Evolutionary conservation across 495 filamentous ascomycete species (phyloP).

Genomic region (Neurospora tetrasperma): DNA sequence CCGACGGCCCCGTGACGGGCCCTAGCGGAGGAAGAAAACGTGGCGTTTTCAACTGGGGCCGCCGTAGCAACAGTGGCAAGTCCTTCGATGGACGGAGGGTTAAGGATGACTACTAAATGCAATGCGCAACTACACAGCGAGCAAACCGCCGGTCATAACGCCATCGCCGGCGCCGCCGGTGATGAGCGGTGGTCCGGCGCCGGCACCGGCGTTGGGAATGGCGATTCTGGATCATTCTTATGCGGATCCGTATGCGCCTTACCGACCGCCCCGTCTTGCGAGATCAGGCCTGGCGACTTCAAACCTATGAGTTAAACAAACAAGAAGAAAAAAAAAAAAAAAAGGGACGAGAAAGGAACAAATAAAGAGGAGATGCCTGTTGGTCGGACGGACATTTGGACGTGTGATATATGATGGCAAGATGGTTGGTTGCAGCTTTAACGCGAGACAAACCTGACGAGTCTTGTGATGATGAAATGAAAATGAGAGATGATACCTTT

Average conservation of each 20-base stretch:
- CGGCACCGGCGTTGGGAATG: neutral
- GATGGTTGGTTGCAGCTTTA: conserved; percentile 2
- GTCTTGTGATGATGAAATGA: neutral
- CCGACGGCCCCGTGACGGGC: neutral
- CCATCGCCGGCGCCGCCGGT: neutral
- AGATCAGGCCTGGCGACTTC: neutral
- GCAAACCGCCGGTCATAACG: neutral
- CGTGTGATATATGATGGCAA: neutral
- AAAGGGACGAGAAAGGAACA: neutral
- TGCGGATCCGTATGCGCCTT: neutral
- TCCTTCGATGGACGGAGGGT: conserved; percentile 46
- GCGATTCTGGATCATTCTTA: neutral
- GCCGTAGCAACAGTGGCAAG: conserved; percentile 25
- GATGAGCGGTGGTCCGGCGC: neutral
- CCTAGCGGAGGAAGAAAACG: neutral
- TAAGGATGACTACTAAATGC: conserved; percentile 49
- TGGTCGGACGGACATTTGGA: neutral
- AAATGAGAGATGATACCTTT: neutral
- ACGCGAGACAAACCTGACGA: neutral
- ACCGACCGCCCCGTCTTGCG: neutral
- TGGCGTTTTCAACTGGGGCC: conserved; percentile 11
- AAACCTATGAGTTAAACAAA: neutral
- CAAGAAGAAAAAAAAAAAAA: neutral
- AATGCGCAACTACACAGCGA: neutral
- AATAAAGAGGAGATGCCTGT: neutral